phyloP scores from a whole-genome alignment of 1,139 yeast species.

The Yarrowia galli region DNA sequence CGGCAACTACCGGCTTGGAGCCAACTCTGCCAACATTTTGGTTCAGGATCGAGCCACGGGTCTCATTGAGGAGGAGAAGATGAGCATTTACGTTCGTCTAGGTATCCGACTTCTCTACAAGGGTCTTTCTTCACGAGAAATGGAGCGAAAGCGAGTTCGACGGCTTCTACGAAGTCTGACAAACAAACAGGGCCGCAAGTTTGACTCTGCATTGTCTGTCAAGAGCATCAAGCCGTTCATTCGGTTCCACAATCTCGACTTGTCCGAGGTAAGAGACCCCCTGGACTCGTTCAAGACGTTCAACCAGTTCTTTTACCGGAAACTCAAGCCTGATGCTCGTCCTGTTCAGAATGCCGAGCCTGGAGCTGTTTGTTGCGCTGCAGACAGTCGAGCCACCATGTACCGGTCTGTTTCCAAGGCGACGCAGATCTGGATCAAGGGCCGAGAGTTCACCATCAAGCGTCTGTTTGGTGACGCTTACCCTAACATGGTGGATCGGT shows the following conservation, averaged over 20 bases:
- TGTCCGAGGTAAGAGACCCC: slow-evolving; percentile 68
- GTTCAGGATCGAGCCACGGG: slow-evolving; percentile 94
- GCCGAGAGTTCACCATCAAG: slow-evolving; percentile 72
- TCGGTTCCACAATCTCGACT: slow-evolving; percentile 77
- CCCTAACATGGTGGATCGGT: slow-evolving; percentile 57
- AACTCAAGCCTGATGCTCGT: slow-evolving; percentile 74
- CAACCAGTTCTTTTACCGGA: slow-evolving; percentile 88
- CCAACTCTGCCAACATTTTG: slow-evolving; percentile 89
- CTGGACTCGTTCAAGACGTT: slow-evolving; percentile 67
- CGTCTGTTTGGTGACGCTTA: slow-evolving; percentile 69
- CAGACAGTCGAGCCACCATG: slow-evolving; percentile 85
- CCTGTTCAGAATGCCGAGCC: slow-evolving; percentile 65
- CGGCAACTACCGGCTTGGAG: slow-evolving; percentile 87
- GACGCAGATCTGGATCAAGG: slow-evolving; percentile 88
- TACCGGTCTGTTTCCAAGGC: slow-evolving; percentile 70
- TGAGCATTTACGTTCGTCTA: slow-evolving; percentile 84
- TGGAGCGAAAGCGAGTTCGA: slow-evolving; percentile 66
- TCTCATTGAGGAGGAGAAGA: slow-evolving; percentile 85
- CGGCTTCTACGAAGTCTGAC: slow-evolving; percentile 68
- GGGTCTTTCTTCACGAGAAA: slow-evolving; percentile 61
- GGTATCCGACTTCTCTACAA: slow-evolving; percentile 87
- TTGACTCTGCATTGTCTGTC: slow-evolving; percentile 72
- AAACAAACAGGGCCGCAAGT: slow-evolving; percentile 81
- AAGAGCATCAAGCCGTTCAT: slow-evolving; percentile 78
- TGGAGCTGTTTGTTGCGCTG: slow-evolving; percentile 67